Conservation (phyloP, 2,329 filamentous ascomycete genomes). For the Botryotinia convoluta region DNA sequence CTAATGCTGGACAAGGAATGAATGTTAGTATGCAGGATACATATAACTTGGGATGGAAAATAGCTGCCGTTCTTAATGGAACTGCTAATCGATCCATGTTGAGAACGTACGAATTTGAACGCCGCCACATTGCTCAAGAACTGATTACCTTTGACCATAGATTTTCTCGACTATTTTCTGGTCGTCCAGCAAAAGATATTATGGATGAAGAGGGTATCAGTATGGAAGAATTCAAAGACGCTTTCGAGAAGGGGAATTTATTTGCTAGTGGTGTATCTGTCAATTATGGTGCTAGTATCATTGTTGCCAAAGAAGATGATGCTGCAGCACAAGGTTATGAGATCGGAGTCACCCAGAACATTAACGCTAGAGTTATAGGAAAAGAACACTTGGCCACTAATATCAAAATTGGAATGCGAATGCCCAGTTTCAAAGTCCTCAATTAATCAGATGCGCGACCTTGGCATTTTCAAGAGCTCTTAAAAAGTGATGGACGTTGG, state of each 20-base stretch:
- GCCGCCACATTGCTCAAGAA: slow-evolving; percentile 60
- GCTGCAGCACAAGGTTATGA: slow-evolving; percentile 47
- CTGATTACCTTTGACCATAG: slow-evolving; percentile 63
- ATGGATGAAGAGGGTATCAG: slow-evolving; percentile 50
- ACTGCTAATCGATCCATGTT: slow-evolving; percentile 50
- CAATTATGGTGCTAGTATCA: slow-evolving; percentile 54
- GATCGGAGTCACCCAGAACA: slow-evolving; percentile 49
- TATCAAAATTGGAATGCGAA: slow-evolving; percentile 52
- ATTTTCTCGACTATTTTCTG: slow-evolving; percentile 55
- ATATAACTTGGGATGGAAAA: slow-evolving; percentile 62
- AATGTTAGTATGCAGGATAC: slow-evolving; percentile 61
- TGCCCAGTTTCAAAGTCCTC: slow-evolving; percentile 57
- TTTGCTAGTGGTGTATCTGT: slow-evolving; percentile 59
- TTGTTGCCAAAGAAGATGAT: slow-evolving; percentile 53
- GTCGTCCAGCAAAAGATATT: slow-evolving; percentile 49
- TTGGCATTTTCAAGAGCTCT: slow-evolving; percentile 56
- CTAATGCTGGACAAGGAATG: slow-evolving; percentile 62
- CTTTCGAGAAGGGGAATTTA: slow-evolving; percentile 57
- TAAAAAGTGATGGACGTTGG: slow-evolving; percentile 58
- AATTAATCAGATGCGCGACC: slow-evolving; percentile 53
- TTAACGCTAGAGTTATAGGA: slow-evolving; percentile 50
- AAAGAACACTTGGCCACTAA: slow-evolving; percentile 28
- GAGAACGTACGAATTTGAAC: slow-evolving; percentile 61
- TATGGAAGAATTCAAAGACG: slow-evolving; percentile 61
- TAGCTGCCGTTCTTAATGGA: slow-evolving; percentile 38